Conservation (phyloP, 2,329 filamentous ascomycete genomes). For the Colletotrichum cordylinicola region DNA sequence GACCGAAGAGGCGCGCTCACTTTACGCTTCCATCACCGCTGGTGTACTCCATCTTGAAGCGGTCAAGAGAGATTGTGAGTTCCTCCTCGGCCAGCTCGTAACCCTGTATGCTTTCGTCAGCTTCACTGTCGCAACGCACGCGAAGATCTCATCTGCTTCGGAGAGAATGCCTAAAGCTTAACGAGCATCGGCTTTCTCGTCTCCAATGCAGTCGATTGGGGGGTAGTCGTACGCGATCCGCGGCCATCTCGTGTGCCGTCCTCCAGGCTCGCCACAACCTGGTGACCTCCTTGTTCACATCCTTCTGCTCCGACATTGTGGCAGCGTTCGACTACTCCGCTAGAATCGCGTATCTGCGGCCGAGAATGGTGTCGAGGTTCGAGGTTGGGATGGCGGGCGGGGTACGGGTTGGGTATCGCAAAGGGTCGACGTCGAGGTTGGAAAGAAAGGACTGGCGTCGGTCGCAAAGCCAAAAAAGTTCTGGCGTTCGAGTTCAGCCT, state of each 20-base stretch:
- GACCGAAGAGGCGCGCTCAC: slow-evolving; percentile 54
- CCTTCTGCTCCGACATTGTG: slow-evolving; percentile 50
- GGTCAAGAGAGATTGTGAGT: slow-evolving; percentile 83
- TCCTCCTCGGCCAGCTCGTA: slow-evolving; percentile 93
- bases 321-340: not conserved
- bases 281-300: slow-evolving; percentile 59
- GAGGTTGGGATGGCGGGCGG: not conserved
- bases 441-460: slow-evolving; percentile 14
- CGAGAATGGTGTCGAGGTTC: not conserved
- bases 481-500: slow-evolving; percentile 16
- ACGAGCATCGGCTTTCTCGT: not conserved
- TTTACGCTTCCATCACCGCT: slow-evolving; percentile 76
- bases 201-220: not conserved
- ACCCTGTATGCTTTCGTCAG: slow-evolving; percentile 64
- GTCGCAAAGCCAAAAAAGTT: slow-evolving; percentile 22
- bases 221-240: slow-evolving; percentile 75
- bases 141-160: not conserved
- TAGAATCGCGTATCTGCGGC: not conserved
- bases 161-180: not conserved
- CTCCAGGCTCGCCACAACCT: slow-evolving; percentile 93
- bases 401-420: not conserved
- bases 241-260: slow-evolving; percentile 94
- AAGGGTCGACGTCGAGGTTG: not conserved
- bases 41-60: slow-evolving; percentile 77
- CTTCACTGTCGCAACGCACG: not conserved